Evolutionary conservation across 2,329 filamentous ascomycete species (phyloP), one percentile per base, ranked within the genome.

Genomic region (Gyromitra esculenta): DNA sequence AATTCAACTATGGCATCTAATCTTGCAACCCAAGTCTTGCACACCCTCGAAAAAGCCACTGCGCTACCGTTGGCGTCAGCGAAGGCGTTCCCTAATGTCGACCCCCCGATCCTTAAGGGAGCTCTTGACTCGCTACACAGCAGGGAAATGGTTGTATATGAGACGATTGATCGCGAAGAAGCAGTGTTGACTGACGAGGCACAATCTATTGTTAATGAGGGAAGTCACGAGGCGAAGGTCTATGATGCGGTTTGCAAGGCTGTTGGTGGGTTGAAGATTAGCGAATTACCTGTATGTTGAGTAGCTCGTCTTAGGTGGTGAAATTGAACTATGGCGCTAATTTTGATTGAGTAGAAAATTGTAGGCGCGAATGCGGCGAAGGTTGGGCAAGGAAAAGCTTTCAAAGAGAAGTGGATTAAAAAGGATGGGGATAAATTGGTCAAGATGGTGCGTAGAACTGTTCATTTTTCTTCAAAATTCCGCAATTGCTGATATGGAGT

Each of bases 361-460:
- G 90, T 95, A 79, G 91, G 92, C 72, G 89, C 92, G 83, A 92
- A 92, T 83, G 90, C 86, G 57, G 87, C 91, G 64, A 95, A 93
- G 85, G 87, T 97, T 77, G 96, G 96, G n/a, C 92, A 96, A 83
- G 94, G 94, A 81, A 97, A 96, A 85, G 95, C 95, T 43, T 97
- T 98, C 86, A 96, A 89, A 82, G 88, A 90, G 84, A 91, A 90
- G 82, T 92, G 90, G 90, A 91, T 91, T 11, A 91, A 89, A 84
- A 88, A 87, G 78, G 87, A 88, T 80, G 86, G 87, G 31, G 87
- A 87, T 78, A 87, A 86, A 82, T 83, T 89, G 67, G 84, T 88
- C 62, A 86, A 87, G 77, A 84, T 85, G 80, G 88, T 88, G 39
- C 15, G 71, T 8, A 71, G 71, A 43, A 64, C 70, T 39, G 25